A percentile compares a stretch with the other conserved stretches of the same genome.
Evolutionary conservation across 2,329 filamentous ascomycete genomes (phyloP).

Genomic region (Emericellopsis atlantica): DNA sequence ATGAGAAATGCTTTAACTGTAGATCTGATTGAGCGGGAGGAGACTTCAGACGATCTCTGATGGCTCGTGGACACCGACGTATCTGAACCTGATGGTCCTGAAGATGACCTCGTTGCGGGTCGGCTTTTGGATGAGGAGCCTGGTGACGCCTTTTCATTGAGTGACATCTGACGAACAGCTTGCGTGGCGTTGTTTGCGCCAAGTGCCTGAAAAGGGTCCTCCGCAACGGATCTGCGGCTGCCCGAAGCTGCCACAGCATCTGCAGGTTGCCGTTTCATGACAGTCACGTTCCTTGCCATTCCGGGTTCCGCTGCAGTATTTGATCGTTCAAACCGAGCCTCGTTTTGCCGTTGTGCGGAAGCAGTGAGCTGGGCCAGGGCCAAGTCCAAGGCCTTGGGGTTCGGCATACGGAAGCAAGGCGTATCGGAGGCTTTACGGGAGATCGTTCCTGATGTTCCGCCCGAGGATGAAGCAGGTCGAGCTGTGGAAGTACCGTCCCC

Average conservation of each 20-base stretch:
- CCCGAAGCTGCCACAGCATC: conserved; percentile 35
- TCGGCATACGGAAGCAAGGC: conserved; percentile 5
- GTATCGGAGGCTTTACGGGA: conserved; percentile 23
- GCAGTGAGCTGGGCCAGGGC: conserved; percentile 28
- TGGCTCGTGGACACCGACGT: conserved; percentile 28
- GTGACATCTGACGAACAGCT: conserved; percentile 31
- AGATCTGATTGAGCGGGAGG: conserved; percentile 39
- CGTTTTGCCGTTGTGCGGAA: conserved; percentile 9
- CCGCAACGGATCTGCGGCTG: conserved; percentile 12
- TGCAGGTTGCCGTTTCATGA: conserved; percentile 18
- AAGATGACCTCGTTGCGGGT: conserved; percentile 10
- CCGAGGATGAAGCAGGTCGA: conserved; percentile 23
- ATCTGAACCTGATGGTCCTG: conserved; percentile 21
- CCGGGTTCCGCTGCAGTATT: no score
- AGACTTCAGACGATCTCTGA: conserved; percentile 39
- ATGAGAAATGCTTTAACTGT: conserved; percentile 46
- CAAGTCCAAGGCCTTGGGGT: conserved; percentile 24
- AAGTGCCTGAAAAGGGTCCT: conserved; percentile 26
- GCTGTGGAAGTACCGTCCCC: conserved; percentile 26
- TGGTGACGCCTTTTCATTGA: conserved; percentile 31
- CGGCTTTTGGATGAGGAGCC: conserved; percentile 20
- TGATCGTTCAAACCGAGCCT: neutral
- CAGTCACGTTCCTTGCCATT: no score
- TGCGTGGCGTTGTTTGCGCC: conserved; percentile 39
- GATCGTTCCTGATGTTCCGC: conserved; percentile 29